Evolutionary conservation across 2,329 filamentous ascomycete species (phyloP), one percentile per base, ranked within the genome.

Genomic region (Penicillium expansum): DNA sequence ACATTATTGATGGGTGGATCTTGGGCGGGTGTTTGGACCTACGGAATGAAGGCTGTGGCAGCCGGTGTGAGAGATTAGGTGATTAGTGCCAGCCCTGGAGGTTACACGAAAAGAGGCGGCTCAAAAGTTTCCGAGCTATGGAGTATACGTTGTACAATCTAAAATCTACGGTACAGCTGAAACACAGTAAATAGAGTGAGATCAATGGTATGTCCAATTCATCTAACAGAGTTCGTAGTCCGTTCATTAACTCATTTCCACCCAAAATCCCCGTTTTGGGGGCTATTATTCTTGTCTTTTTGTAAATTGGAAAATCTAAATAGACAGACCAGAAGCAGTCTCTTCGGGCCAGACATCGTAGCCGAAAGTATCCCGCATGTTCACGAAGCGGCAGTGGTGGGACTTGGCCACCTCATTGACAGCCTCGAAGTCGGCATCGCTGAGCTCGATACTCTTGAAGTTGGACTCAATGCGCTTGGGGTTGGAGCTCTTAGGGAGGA

Each of bases 341-440:
- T 86, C 84, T 67, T 86, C 82, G 0, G 85, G 80, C 85, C 85
- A 87, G 48, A 90, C 82, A 65, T 91, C 80, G 70, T 88, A 89
- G 7, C 88, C 88, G 72, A 91, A 91, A 1, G 86, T 89, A 62
- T 90, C 87, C 80, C 89, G 91, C 88, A 91, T 91, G 77, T 91
- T 90, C 57, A 91, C 88, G 68, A 91, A 91, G 37, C 88, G 83
- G 27, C 82, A 83, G 72, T 89, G 85, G 50, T 87, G 80, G 35
- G 85, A 84, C 70, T 83, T 80, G 1, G 87, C 86, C 8, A 90
- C 86, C 59, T 79, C 69, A 74, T 88, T 82, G 52, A 89, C 80
- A 14, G 80, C 84, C 59, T 80, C 77, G 66, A 86, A 82, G 63
- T 87, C 83, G 53, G 80, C 79, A 38, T 82, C 78, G 43, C 77